Evolutionary conservation across 495 filamentous ascomycete genomes (phyloP).

Genomic region (Penicillium salamii): DNA sequence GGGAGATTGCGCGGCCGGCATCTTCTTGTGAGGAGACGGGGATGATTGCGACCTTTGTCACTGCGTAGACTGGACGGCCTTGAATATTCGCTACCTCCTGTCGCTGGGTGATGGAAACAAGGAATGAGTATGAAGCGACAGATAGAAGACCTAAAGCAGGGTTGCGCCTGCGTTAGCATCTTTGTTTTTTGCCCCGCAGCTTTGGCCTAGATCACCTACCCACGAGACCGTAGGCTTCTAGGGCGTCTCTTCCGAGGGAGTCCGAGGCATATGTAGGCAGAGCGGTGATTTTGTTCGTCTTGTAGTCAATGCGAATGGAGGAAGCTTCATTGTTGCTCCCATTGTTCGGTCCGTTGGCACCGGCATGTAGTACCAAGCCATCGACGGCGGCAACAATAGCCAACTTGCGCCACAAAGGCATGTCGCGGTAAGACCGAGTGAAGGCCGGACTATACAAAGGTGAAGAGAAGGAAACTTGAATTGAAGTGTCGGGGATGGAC

Average conservation of each 20-base stretch:
- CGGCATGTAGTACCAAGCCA: slow-evolving; percentile 80
- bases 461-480: neutral
- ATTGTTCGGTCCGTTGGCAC: slow-evolving; percentile 36
- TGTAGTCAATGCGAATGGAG: slow-evolving; percentile 71
- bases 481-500: slow-evolving; percentile 14
- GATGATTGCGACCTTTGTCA: slow-evolving; percentile 83
- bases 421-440: too few relatives aligned
- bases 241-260: slow-evolving; percentile 30
- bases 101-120: slow-evolving; percentile 78
- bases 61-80: slow-evolving; percentile 76
- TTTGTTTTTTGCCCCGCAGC: neutral
- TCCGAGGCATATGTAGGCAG: slow-evolving; percentile 38
- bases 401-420: slow-evolving; percentile 79
- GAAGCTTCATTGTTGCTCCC: slow-evolving; percentile 36
- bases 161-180: neutral
- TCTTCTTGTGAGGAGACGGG: slow-evolving; percentile 74
- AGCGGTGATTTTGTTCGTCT: slow-evolving; percentile 55
- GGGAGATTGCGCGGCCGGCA: slow-evolving; percentile 65
- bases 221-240: slow-evolving; percentile 83
- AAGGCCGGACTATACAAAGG: neutral
- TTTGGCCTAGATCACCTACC: slow-evolving; percentile 50
- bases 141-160: slow-evolving; percentile 60
- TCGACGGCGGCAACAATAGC: slow-evolving; percentile 80
- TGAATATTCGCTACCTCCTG: slow-evolving; percentile 85
- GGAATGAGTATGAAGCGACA: slow-evolving; percentile 71